Base-by-base conservation (phyloP, 805 yeast genomes). In the Hemisphaericaspora nanyangensis region DNA sequence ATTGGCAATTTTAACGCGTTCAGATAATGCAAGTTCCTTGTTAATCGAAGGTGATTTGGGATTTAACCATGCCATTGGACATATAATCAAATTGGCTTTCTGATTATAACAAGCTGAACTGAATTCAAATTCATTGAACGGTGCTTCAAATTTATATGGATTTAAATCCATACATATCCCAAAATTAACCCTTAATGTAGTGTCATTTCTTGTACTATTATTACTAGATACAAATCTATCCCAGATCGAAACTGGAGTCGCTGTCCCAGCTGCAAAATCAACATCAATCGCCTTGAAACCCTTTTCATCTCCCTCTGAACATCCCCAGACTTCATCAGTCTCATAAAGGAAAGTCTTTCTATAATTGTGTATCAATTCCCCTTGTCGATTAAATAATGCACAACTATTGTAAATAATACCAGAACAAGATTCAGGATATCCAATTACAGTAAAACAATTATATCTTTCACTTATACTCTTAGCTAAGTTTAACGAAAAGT, bases 151-250 rank as follows among this genome's bases (percentile, higher is more conserved):
- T 55, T 85, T 72, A 57, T 85, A 84, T 0, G 96, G 96, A 56
- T 86, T 89, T 45, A 90, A 59, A 61, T 90, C 98, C 97, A 90
- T 90, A 56, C 98, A 90, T 5, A 90, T 88, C 0, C 96, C 98
- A 39, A 90, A 68, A 25, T 80, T 72, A 1, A 83, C 64, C 2
- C 46, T 45, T 8, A 60, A 43, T 10, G 12, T 5, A 22, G 12
- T 3, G 8, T 22, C 26, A 2, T 8, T 5, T 18, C 25, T 29
- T 7, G 20, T 11, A 15, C 15, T 29, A 18, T 19, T 6, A 11
- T 11, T n/a, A 6, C 29, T n/a, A 7, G 11, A 5, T 22, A 22
- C 11, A 22, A 22, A 22, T 22, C 26, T 22, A 12, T 22, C 11
- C 26, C 26, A 22, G 26, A 22, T 8, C 8, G 8, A 8, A 5